A percentile compares a stretch with the other conserved stretches of the same genome.
Conservation (phyloP, 2,329 filamentous ascomycete species). For the Aquanectria penicillioides region DNA sequence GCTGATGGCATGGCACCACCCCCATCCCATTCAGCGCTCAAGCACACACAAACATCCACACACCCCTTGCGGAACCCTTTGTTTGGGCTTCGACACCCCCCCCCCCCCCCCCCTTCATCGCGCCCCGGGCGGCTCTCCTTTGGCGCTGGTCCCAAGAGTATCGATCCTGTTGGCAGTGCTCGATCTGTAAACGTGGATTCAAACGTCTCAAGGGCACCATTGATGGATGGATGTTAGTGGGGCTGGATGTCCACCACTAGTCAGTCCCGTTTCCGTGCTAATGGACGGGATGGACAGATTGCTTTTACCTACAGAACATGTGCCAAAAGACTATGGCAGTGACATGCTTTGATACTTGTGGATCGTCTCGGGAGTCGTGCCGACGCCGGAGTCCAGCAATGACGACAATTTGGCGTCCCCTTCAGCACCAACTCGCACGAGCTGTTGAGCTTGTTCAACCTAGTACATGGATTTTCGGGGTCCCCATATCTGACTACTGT, state of each 20-base stretch:
- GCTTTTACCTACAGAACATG: neutral
- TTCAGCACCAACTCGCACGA: neutral
- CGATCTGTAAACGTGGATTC: constrained; percentile 9
- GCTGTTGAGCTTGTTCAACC: neutral
- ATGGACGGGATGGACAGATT: neutral
- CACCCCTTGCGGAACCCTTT: neutral
- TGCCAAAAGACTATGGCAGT: neutral
- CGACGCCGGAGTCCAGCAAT: neutral
- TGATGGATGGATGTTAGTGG: constrained; percentile 15
- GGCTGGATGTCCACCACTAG: constrained; percentile 6
- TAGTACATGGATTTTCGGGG: neutral
- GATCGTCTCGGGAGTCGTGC: neutral
- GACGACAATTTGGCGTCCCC: neutral
- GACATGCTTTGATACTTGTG: constrained; percentile 2
- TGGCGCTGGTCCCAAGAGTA: constrained; percentile 4
- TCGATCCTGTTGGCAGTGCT: constrained; percentile 14
- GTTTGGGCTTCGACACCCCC: no score
- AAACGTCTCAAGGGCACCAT: constrained; percentile 22
- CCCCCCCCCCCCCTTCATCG: neutral
- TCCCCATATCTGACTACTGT: neutral
- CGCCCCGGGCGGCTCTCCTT: constrained; percentile 20
- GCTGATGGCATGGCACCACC: no score
- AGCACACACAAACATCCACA: neutral
- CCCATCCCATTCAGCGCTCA: neutral
- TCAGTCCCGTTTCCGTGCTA: constrained; percentile 18